phyloP scores from a whole-genome alignment of 805 yeast species.

The Sugiyamaella smithiae region DNA sequence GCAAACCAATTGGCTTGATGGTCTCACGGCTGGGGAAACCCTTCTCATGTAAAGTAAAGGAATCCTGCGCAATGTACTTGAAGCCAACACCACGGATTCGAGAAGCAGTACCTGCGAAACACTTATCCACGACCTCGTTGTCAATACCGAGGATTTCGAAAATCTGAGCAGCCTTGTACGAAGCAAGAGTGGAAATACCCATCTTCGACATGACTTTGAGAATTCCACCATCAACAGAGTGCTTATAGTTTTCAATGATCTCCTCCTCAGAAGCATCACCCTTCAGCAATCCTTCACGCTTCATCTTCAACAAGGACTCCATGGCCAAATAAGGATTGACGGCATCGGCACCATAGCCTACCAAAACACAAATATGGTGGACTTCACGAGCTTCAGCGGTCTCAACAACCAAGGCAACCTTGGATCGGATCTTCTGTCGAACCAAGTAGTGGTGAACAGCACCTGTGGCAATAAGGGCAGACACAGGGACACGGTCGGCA shows the following conservation, averaged over 20 bases:
- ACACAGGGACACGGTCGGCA: slow-evolving; percentile 68
- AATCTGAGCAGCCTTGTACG: slow-evolving; percentile 99
- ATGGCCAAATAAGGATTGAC: slow-evolving; percentile 90
- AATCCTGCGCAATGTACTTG: slow-evolving; percentile 95
- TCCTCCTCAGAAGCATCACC: slow-evolving; percentile 53
- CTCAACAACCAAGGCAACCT: slow-evolving; percentile 87
- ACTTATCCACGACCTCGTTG: slow-evolving; percentile 89
- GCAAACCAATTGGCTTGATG: slow-evolving; percentile 67
- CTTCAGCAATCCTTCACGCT: slow-evolving; percentile 62
- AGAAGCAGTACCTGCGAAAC: slow-evolving; percentile 97
- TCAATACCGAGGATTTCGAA: slow-evolving; percentile 96
- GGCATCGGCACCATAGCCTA: slow-evolving; percentile 98
- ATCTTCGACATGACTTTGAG: slow-evolving; percentile 97
- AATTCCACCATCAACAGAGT: slow-evolving; percentile 86
- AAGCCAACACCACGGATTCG: slow-evolving; percentile 94
- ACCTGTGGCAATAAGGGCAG: slow-evolving; percentile 90
- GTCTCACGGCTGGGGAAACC: slow-evolving; percentile 82
- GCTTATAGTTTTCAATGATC: slow-evolving; percentile 73
- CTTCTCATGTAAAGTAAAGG: slow-evolving; percentile 86
- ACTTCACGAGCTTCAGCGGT: slow-evolving; percentile 98
- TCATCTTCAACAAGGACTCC: slow-evolving; percentile 83
- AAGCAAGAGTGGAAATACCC: slow-evolving; percentile 98
- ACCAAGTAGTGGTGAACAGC: slow-evolving; percentile 97
- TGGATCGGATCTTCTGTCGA: slow-evolving; percentile 92
- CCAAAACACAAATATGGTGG: slow-evolving; percentile 89